These are phyloP conservation scores for Echinosophora koreensis DNA, from an alignment of 306 rosid species.

Conservation along the genomic window DNA sequence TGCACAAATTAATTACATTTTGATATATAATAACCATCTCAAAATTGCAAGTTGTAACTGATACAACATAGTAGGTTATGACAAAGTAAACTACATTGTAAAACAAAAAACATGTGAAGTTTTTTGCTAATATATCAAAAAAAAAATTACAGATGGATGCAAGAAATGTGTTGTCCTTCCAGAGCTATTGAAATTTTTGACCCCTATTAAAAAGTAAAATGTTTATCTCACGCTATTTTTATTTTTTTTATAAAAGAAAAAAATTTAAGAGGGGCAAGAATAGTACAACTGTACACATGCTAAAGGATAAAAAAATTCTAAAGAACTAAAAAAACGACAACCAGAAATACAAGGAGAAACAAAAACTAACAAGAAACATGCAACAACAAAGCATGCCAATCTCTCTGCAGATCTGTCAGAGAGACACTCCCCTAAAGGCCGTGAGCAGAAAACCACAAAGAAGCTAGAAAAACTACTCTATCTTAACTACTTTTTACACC, in stretches of 20 bases:
- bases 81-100: conserved; percentile 10
- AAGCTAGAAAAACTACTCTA: too few species aligned
- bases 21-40: conserved; percentile 39
- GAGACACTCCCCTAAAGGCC: too few species aligned
- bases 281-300: too few species aligned
- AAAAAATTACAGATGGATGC: conserved; percentile 16
- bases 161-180: conserved; percentile 8
- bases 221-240: background rate
- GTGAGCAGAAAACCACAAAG: too few species aligned
- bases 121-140: conserved; percentile 24
- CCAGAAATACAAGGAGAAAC: too few species aligned
- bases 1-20: conserved; percentile 65
- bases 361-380: too few species aligned
- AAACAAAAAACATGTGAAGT: background rate
- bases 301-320: too few species aligned
- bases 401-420: too few species aligned
- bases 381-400: too few species aligned
- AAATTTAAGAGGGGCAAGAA: too few species aligned
- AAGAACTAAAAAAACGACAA: too few species aligned
- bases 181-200: conserved; percentile 1
- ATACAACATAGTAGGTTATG: conserved; percentile 14
- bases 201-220: background rate
- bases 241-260: too few species aligned
- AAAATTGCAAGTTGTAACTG: conserved; percentile 31
- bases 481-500: background rate